Evolutionary conservation across 2,329 filamentous ascomycete species (phyloP), one percentile per base, ranked within the genome.

Genomic region (Metarhizium brunneum): DNA sequence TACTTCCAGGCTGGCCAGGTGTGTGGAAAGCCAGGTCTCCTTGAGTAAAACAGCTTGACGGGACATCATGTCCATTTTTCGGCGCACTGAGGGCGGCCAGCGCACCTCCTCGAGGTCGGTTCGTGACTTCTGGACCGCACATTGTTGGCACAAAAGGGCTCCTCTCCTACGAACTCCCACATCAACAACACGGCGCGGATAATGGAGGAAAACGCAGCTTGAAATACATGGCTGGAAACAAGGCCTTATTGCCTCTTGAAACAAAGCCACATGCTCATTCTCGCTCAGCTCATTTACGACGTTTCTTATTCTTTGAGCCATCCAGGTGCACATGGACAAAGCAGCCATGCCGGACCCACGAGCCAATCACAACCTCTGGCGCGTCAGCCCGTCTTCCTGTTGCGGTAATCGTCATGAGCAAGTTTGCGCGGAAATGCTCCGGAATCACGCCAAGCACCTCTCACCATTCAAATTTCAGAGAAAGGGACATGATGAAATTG

Each of bases 1-100:
- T 50, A 50, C 71, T 71, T 25, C 62, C 63, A 2, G 73, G 73
- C 25, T 66, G 62, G 6, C 70, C 72, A 0, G 71, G 71, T 1
- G 71, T 73, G 53, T 77, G 72, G 50, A 79, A 78, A 3, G 71
- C 64, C 6, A 79, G 66, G 43, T 75, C 72, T n/a, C 68, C 71
- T 14, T 62, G 58, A 2, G 69, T 47, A 6, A 54, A 59, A 25
- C 8, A 2, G 7, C 30, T 16, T 18, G 40, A 35, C 8, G n/a
- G 10, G 45, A n/a, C 36, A 16, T n/a, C 18, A 14, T 52, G 42
- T 4, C 32, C 36, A 53, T 42, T 57, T 16, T 57, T 60, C 10
- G 65, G 65, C 43, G 68, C 67, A 18, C 63, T 70, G 49, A 79
- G 70, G 6, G 76, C 73, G 7, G 68, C 76, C 52, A 79, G 69